A percentile compares a stretch with the other conserved stretches of the same genome.
Evolutionary conservation across 2,329 filamentous ascomycete species (phyloP).

Genomic region (Huntiella decipiens): DNA sequence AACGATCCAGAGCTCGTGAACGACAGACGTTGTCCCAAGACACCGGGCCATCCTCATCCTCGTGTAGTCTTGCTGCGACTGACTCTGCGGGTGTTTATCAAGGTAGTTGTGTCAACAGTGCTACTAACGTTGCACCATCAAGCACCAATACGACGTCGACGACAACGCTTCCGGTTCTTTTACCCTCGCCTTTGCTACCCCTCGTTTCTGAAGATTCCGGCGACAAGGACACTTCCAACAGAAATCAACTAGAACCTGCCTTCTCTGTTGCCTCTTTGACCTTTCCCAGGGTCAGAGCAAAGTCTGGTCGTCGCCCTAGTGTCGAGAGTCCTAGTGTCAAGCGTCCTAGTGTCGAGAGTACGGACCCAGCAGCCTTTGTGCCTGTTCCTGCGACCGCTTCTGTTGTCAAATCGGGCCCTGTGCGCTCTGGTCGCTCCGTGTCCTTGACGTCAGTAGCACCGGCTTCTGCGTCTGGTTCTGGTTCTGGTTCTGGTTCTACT

Average conservation of each 20-base stretch:
- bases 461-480: neutral
- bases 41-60: too few species aligned
- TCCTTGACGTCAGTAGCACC: constrained; percentile 3
- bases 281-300: neutral
- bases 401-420: neutral
- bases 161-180: neutral
- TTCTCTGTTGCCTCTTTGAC: neutral
- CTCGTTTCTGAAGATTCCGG: neutral
- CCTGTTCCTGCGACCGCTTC: neutral
- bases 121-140: too few species aligned
- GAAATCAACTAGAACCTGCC: neutral
- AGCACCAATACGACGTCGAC: too few species aligned
- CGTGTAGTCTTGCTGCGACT: too few species aligned
- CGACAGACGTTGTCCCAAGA: neutral
- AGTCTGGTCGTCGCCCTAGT: neutral
- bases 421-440: constrained; percentile 9
- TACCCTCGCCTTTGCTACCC: neutral
- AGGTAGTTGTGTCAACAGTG: too few species aligned
- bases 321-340: neutral
- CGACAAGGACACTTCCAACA: neutral
- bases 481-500: neutral
- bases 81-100: too few species aligned
- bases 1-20: neutral
- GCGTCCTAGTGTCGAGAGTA: neutral
- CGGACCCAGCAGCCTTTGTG: neutral